phyloP scores from a whole-genome alignment of 2,329 filamentous ascomycete genomes.

The Bipolaris cookei region DNA sequence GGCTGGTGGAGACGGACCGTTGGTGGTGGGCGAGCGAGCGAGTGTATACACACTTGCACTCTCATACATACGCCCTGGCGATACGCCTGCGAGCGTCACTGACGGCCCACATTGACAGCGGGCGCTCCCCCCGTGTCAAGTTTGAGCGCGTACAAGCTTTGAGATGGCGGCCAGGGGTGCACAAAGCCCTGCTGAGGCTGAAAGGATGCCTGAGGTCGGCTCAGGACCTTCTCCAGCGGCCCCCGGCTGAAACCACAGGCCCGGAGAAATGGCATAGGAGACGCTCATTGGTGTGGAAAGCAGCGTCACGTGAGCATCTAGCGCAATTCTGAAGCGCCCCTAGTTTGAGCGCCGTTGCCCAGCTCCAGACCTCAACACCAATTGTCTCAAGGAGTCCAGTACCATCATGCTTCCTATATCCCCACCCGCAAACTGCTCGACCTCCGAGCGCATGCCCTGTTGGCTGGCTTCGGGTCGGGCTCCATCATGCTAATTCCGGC shows the following conservation, averaged over 20 bases:
- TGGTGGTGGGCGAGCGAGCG: constrained; percentile 1
- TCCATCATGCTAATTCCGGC: constrained; percentile 28
- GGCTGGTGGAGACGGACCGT: constrained; percentile 4
- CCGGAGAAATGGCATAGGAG: constrained; percentile 15
- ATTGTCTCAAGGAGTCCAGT: constrained; percentile 46
- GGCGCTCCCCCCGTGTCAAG: constrained; percentile 16
- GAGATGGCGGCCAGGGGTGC: not conserved
- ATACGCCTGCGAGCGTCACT: constrained; percentile 9
- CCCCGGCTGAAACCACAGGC: constrained; percentile 25
- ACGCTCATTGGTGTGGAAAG: constrained; percentile 23
- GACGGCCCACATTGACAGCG: constrained; percentile 7
- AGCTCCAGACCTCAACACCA: constrained; percentile 44
- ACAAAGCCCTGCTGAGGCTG: constrained; percentile 15
- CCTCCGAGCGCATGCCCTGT: constrained; percentile 31
- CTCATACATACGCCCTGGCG: constrained; percentile 1
- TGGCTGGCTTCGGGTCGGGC: constrained; percentile 31
- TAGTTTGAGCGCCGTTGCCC: constrained; percentile 34
- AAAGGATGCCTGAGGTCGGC: constrained; percentile 15
- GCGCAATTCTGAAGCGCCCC: constrained; percentile 31
- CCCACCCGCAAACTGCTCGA: constrained; percentile 18
- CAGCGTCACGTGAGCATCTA: constrained; percentile 15
- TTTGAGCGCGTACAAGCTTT: not conserved
- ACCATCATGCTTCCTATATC: constrained; percentile 34
- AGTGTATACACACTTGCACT: too few relatives aligned
- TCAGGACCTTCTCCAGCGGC: constrained; percentile 11